phyloP scores from a whole-genome alignment of 1,139 yeast genomes.

The Kluyveromyces sp. region DNA sequence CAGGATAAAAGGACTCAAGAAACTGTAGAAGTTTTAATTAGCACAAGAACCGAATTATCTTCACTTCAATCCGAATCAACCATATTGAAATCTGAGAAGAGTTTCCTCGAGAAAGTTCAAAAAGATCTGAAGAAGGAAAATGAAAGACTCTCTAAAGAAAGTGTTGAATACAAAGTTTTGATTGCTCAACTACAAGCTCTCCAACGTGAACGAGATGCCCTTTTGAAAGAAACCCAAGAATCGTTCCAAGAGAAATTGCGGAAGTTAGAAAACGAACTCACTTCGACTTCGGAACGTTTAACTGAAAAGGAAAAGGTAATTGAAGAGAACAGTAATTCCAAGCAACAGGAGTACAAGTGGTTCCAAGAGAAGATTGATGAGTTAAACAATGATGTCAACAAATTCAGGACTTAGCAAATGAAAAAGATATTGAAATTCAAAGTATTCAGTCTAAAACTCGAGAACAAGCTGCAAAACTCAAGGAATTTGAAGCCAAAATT shows the following conservation, averaged over 20 bases:
- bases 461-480: conserved; percentile 32
- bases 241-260: conserved; percentile 46
- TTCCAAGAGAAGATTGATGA: conserved; percentile 62
- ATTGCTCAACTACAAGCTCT: conserved; percentile 56
- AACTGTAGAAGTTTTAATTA: conserved; percentile 46
- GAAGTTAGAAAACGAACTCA: conserved; percentile 43
- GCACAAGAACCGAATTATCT: conserved; percentile 36
- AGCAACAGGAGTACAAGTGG: conserved; percentile 51
- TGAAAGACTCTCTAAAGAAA: conserved; percentile 48
- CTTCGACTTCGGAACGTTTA: conserved; percentile 40
- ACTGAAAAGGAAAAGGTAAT: conserved; percentile 43
- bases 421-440: conserved; percentile 36
- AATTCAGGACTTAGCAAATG: conserved; percentile 37
- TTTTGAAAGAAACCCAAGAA: conserved; percentile 43
- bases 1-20: conserved; percentile 52
- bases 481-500: conserved; percentile 34
- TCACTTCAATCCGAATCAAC: conserved; percentile 38
- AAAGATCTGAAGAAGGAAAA: conserved; percentile 49
- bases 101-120: conserved; percentile 43
- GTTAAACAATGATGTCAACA: conserved; percentile 39
- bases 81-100: conserved; percentile 49
- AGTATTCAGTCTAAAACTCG: conserved; percentile 28
- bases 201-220: conserved; percentile 54
- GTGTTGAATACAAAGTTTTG: conserved; percentile 49
- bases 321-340: conserved; percentile 40